Evolutionary conservation across 129 eudicot species (phyloP).

Genomic region (Artemisia annua): DNA sequence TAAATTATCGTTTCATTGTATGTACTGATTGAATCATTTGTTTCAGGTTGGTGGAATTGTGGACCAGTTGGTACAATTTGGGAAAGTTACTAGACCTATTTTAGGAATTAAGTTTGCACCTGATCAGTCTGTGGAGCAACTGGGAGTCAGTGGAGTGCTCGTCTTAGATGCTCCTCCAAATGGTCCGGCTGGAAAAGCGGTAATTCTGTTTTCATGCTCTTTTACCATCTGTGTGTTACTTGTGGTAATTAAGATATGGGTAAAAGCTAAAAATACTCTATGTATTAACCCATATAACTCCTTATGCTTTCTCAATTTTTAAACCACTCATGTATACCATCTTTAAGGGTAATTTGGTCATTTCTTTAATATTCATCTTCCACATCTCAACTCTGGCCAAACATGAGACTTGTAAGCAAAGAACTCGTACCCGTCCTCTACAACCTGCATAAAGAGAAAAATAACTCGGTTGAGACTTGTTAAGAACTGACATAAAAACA

Average conservation of each 20-base stretch:
- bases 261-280: no score
- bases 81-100: slow-evolving; percentile 94
- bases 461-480: background rate
- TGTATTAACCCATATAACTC: no score
- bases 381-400: no score
- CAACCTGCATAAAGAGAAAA: slow-evolving; percentile 42
- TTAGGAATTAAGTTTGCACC: slow-evolving; percentile 96
- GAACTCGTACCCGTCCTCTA: slow-evolving; percentile 52
- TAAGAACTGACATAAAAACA: background rate
- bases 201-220: slow-evolving; percentile 28
- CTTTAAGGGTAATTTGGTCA: no score
- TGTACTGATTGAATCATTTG: slow-evolving; percentile 11
- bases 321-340: no score
- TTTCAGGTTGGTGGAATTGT: slow-evolving; percentile 89
- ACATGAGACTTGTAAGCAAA: slow-evolving; percentile 35
- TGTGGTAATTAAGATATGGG: slow-evolving; percentile 3
- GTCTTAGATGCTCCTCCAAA: slow-evolving; percentile 88
- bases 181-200: slow-evolving; percentile 99
- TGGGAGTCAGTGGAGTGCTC: slow-evolving; percentile 96
- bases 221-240: slow-evolving; percentile 15
- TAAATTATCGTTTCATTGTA: slow-evolving; percentile 2
- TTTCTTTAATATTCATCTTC: no score
- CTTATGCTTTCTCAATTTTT: no score
- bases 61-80: slow-evolving; percentile 87
- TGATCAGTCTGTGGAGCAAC: slow-evolving; percentile 97